phyloP scores from a whole-genome alignment of 2,329 filamentous ascomycete genomes.

The Aspergillus quadrilineatus region DNA sequence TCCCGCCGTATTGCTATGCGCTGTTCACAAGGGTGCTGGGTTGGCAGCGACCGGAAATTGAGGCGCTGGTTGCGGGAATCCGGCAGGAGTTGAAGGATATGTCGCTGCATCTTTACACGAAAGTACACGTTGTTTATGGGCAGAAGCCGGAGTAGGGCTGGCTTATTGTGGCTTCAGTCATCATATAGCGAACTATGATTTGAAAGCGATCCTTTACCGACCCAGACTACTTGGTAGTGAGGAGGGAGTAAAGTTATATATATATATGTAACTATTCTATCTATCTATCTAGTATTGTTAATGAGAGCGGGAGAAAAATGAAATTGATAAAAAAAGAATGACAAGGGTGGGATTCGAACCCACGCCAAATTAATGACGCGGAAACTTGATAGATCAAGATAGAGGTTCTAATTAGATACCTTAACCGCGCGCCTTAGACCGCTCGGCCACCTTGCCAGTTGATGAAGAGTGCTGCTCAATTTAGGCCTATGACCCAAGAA shows the following conservation, averaged over 20 bases:
- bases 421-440: not conserved
- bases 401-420: not conserved
- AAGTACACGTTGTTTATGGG: constrained; percentile 32
- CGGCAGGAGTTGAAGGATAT: constrained; percentile 39
- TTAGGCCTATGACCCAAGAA: no score
- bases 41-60: constrained; percentile 38
- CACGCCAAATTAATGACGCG: not conserved
- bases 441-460: not conserved
- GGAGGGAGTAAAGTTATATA: no score
- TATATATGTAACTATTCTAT: no score
- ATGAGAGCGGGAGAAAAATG: not conserved
- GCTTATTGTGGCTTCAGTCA: no score
- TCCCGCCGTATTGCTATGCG: constrained; percentile 37
- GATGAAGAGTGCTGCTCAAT: not conserved
- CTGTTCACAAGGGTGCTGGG: constrained; percentile 42
- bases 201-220: no score
- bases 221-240: no score
- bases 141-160: constrained; percentile 19
- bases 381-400: not conserved
- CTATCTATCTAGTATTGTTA: no score
- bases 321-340: not conserved
- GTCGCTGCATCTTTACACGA: constrained; percentile 38
- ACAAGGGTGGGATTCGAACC: constrained; percentile 1
- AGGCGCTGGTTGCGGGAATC: constrained; percentile 40
- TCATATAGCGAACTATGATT: no score